phyloP scores from a whole-genome alignment of 306 rosid species.

The Hippophae rhamnoides region DNA sequence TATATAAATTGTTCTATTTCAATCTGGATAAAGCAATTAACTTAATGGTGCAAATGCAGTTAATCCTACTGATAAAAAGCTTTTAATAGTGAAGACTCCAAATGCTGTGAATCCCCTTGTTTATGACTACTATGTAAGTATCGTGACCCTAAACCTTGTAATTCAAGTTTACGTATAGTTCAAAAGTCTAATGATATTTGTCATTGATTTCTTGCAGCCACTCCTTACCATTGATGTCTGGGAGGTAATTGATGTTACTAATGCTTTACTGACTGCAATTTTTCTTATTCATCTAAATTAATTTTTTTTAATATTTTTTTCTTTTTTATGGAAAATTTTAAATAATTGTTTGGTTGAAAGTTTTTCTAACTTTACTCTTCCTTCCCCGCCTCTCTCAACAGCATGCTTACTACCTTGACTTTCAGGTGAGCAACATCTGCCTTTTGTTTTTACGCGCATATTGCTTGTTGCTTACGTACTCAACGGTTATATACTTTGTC shows the following conservation, averaged over 20 bases:
- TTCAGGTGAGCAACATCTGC: conserved; percentile 48
- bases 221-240: conserved; percentile 85
- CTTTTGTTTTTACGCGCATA: neutral
- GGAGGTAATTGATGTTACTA: conserved; percentile 55
- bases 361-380: conserved; percentile 16
- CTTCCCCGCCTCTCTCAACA: conserved; percentile 31
- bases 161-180: neutral
- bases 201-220: conserved; percentile 54
- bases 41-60: conserved; percentile 65
- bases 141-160: neutral
- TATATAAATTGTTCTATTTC: neutral
- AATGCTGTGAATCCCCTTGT: conserved; percentile 86
- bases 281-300: neutral
- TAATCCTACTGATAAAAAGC: conserved; percentile 67
- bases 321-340: conserved; percentile 7
- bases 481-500: conserved; percentile 14
- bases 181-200: conserved; percentile 14
- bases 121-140: conserved; percentile 63
- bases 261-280: neutral
- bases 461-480: neutral
- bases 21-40: conserved; percentile 50
- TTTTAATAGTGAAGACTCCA: conserved; percentile 69
- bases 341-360: neutral
- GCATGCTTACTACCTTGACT: conserved; percentile 94
- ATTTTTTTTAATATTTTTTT: neutral